Percentiles rank a stretch among this genome's conserved stretches.
Evolutionary conservation across 2,329 filamentous ascomycete genomes (phyloP).

Genomic region (Neofusicoccum cordaticola): DNA sequence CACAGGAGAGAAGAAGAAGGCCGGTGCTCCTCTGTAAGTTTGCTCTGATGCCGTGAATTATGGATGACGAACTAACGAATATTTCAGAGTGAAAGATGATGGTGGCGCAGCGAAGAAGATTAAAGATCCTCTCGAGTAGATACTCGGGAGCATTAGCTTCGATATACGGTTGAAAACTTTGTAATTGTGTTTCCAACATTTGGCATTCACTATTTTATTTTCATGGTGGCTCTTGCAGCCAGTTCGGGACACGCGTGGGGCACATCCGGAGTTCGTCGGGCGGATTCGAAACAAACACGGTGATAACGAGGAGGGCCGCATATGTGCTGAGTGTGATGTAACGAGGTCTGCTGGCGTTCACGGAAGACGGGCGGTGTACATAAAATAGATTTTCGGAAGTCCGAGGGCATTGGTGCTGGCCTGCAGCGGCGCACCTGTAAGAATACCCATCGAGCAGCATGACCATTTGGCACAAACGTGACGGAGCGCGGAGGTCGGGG

Average conservation of each 20-base stretch:
- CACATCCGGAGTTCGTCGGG: not conserved
- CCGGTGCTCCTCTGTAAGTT: conserved; percentile 12
- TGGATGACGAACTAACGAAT: not conserved
- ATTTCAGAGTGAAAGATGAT: not conserved
- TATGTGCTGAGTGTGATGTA: not conserved
- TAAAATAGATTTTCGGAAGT: conserved; percentile 8
- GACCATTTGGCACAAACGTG: no score
- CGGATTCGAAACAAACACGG: not conserved
- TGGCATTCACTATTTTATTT: conserved; percentile 7
- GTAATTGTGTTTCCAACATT: conserved; percentile 4
- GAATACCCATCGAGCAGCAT: not conserved
- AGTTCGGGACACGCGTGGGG: not conserved
- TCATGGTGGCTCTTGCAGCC: not conserved
- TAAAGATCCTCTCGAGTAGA: conserved; percentile 17
- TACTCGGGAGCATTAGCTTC: not conserved
- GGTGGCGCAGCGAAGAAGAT: conserved; percentile 10
- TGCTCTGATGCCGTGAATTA: no score
- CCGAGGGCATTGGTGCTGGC: not conserved
- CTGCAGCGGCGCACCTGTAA: not conserved
- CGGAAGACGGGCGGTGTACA: not conserved
- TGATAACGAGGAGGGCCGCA: not conserved
- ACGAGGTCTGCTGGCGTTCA: conserved; percentile 4
- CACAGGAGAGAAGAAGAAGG: conserved; percentile 9
- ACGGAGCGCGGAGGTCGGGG: no score
- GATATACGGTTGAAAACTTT: conserved; percentile 5